phyloP scores from a whole-genome alignment of 345 rosid genomes.

The Hibiscus trionum region DNA sequence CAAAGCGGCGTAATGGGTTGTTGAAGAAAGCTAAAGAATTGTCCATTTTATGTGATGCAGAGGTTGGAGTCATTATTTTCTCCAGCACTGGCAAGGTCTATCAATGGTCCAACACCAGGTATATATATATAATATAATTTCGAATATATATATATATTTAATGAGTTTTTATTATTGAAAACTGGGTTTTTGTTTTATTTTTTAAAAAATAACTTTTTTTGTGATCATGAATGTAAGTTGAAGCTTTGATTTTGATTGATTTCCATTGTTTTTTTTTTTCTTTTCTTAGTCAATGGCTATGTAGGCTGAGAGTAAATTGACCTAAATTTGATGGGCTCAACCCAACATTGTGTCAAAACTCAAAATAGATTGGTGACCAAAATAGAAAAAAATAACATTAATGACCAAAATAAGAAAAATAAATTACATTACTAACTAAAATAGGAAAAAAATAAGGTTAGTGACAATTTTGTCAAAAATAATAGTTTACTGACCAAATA shows the following conservation, averaged over 20 bases:
- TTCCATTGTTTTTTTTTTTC: neutral
- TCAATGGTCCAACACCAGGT: conserved; percentile 42
- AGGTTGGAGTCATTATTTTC: conserved; percentile 39
- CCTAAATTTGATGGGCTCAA: neutral
- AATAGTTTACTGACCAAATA: too few species aligned
- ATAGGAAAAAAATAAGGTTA: too few species aligned
- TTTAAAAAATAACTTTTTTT: neutral
- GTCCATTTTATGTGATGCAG: conserved; percentile 43
- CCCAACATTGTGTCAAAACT: neutral
- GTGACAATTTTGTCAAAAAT: too few species aligned
- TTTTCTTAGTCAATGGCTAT: neutral
- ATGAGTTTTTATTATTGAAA: neutral
- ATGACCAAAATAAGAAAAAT: too few species aligned
- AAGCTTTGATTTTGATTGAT: neutral
- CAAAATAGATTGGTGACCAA: too few species aligned
- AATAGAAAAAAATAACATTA: too few species aligned
- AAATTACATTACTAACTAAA: too few species aligned
- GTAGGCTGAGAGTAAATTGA: neutral
- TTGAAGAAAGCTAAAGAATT: conserved; percentile 42
- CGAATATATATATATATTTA: neutral
- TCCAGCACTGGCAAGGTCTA: conserved; percentile 43
- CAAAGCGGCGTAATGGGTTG: conserved; percentile 39
- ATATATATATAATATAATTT: neutral
- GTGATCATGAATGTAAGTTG: neutral
- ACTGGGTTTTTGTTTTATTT: neutral